Percentiles rank a stretch among this genome's conserved stretches.
These are phyloP conservation scores for Tephrocybe sp. DNA, from an alignment of 768 basidiomycete species.

Conservation along the genomic window DNA sequence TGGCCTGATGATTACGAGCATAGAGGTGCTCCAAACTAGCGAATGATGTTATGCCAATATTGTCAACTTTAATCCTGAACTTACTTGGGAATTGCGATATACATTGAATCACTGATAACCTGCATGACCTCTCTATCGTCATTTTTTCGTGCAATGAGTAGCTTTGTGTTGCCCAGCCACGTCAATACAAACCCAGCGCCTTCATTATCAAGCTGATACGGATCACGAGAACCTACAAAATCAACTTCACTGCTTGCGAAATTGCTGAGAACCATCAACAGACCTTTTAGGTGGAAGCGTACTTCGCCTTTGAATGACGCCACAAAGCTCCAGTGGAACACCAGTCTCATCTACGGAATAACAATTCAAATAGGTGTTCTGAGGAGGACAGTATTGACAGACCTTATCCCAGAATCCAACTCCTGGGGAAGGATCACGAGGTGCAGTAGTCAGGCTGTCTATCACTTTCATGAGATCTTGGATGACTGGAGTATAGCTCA, in stretches of 20 bases:
- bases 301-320: constrained; percentile 71
- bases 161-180: constrained; percentile 75
- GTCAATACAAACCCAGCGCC: constrained; percentile 89
- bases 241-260: neutral
- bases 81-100: constrained; percentile 85
- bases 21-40: constrained; percentile 24
- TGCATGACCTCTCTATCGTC: constrained; percentile 78
- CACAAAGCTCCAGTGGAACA: constrained; percentile 81
- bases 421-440: constrained; percentile 78
- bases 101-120: constrained; percentile 75
- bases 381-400: constrained; percentile 13
- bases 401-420: constrained; percentile 98
- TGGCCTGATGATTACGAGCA: constrained; percentile 16
- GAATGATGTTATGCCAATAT: constrained; percentile 1
- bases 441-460: constrained; percentile 76
- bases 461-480: constrained; percentile 85
- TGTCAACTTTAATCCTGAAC: constrained; percentile 29
- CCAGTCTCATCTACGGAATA: constrained; percentile 57
- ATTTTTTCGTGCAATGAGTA: constrained; percentile 72
- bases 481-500: constrained; percentile 82
- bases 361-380: neutral
- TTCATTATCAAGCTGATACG: constrained; percentile 62
- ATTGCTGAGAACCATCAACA: constrained; percentile 3
- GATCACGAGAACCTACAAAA: constrained; percentile 73
- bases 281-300: constrained; percentile 86